These are phyloP conservation scores for Naumovozyma castellii DNA, from an alignment of 805 yeast species.

Conservation along the genomic window DNA sequence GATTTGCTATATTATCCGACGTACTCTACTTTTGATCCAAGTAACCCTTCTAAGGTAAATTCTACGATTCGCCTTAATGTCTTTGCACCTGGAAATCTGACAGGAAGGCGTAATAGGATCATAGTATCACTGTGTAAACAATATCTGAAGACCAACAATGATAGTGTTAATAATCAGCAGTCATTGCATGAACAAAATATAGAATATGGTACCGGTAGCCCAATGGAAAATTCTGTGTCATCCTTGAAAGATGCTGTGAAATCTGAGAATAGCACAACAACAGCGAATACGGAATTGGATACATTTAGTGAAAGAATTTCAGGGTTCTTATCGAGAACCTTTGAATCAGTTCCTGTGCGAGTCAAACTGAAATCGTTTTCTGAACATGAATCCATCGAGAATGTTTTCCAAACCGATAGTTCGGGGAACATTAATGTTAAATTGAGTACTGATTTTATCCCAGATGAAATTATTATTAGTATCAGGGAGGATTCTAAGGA, in stretches of 20 bases:
- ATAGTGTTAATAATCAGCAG: neutral
- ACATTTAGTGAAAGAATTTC: conserved; percentile 54
- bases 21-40: conserved; percentile 32
- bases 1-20: conserved; percentile 52
- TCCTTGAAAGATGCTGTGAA: neutral
- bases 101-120: conserved; percentile 61
- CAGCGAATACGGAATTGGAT: conserved; percentile 30
- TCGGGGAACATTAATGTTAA: conserved; percentile 57
- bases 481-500: neutral
- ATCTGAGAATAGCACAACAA: neutral
- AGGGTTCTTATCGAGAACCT: conserved; percentile 58
- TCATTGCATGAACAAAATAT: neutral
- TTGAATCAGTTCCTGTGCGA: conserved; percentile 46
- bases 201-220: no score
- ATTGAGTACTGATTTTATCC: conserved; percentile 48
- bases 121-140: conserved; percentile 62
- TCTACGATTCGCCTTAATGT: conserved; percentile 58
- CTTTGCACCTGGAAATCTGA: conserved; percentile 51
- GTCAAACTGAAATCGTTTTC: conserved; percentile 20
- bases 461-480: conserved; percentile 26
- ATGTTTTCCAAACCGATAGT: conserved; percentile 38
- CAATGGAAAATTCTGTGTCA: neutral
- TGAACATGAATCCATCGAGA: conserved; percentile 34
- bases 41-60: conserved; percentile 5
- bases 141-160: conserved; percentile 16